These are phyloP conservation scores for Prunus dulcis DNA, from an alignment of 306 rosid genomes.

Conservation along the genomic window DNA sequence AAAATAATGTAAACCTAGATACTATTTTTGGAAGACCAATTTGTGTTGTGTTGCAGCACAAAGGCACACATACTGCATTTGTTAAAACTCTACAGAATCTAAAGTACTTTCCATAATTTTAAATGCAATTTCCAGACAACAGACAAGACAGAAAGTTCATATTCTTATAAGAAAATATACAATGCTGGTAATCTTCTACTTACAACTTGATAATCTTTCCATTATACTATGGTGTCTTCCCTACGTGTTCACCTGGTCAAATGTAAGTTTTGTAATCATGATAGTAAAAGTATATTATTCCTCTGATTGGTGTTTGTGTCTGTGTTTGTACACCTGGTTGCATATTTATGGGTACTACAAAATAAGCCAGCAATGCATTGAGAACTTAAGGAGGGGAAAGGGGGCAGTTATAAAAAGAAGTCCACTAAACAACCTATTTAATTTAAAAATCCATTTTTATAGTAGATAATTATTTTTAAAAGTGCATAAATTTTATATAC, in stretches of 20 bases:
- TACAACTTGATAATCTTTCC: background rate
- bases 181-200: background rate
- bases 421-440: background rate
- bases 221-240: background rate
- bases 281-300: background rate
- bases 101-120: background rate
- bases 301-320: background rate
- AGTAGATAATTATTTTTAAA: background rate
- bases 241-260: background rate
- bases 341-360: background rate
- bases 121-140: background rate
- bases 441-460: background rate
- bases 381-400: background rate
- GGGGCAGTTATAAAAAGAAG: background rate
- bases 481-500: background rate
- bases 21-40: background rate
- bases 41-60: background rate
- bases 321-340: background rate
- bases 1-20: background rate
- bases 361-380: background rate
- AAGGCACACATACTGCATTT: background rate
- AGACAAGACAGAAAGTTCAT: background rate
- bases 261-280: background rate
- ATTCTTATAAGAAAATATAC: background rate
- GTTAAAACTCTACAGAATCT: constrained; percentile 2